These are phyloP conservation scores for Cercospora zeae-maydis DNA, from an alignment of 2,329 filamentous ascomycete genomes.

Conservation along the genomic window DNA sequence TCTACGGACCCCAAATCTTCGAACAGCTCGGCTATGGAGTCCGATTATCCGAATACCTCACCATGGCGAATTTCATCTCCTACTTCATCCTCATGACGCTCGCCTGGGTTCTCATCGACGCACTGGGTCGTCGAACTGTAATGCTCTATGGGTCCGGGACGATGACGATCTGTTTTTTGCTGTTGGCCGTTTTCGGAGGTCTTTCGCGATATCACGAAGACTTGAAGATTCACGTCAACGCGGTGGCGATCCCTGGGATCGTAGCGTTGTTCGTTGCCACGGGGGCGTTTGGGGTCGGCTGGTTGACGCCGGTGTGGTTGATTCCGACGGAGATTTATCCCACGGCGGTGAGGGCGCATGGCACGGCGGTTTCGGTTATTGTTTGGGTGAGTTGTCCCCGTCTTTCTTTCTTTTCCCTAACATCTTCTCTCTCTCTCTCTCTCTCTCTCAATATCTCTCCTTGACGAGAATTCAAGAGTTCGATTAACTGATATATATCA, in stretches of 20 bases:
- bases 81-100: constrained; percentile 61
- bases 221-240: constrained; percentile 41
- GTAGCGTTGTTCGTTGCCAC: constrained; percentile 56
- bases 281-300: constrained; percentile 58
- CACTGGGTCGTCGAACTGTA: constrained; percentile 52
- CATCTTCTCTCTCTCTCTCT: no score
- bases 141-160: constrained; percentile 53
- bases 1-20: constrained; percentile 63
- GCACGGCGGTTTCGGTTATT: constrained; percentile 53
- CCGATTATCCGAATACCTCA: constrained; percentile 53
- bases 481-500: no score
- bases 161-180: constrained; percentile 49
- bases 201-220: constrained; percentile 43
- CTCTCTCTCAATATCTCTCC: no score
- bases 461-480: no score
- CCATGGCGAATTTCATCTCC: constrained; percentile 58
- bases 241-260: constrained; percentile 51
- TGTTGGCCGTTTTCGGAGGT: constrained; percentile 52
- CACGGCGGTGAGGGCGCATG: constrained; percentile 53
- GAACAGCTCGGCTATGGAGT: constrained; percentile 57
- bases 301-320: constrained; percentile 58
- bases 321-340: constrained; percentile 59
- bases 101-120: constrained; percentile 58
- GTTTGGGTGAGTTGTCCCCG: constrained; percentile 41
- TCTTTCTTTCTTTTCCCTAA: no score